Base-by-base conservation (phyloP, 768 basidiomycete genomes). In the Gelatoporia subvermispora region DNA sequence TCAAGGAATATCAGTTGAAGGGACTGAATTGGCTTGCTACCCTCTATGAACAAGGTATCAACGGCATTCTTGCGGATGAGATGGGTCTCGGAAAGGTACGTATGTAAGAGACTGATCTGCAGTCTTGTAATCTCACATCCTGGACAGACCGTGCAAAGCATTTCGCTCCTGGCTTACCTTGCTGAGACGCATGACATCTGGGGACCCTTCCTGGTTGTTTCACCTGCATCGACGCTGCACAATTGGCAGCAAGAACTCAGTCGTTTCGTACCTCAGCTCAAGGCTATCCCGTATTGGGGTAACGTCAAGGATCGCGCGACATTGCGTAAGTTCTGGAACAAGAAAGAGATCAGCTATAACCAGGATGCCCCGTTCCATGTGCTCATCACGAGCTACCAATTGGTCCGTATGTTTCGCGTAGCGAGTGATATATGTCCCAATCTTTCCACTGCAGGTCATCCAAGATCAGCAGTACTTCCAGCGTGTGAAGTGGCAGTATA, bases 171-270 rank as follows among this genome's bases (percentile, higher is more conserved):
- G 40, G 90, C 94, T 7, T 95, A 98, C 67, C 82, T 99, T 15
- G 94, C 95, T 1, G 96, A 99, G 70, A 84, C 83, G 0, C 96
- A 98, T 63, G 90, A 98, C 61, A 96, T 98, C 50, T 99, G 96
- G 96, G 96, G 96, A 0, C 96, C 96, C 11, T 99, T 99, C 75
- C 77, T 99, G 18, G 94, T 99, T 42, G 93, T 99, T 35, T 93
- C 96, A 1, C 96, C 96, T 5, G 88, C 93, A 2, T 96, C 95
- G 5, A 99, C 96, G 0, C 74, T 99, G 50, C 95, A 98, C 67
- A 98, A 98, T 61, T 99, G 96, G 96, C 95, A 98, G 64, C 96
- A 98, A 63, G 96, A 99, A 65, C 75, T 99, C 47, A 89, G 93
- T 16, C 85, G 93, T 21, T 99, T 99, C 62, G 92, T 96, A 4